A percentile compares a stretch with the other conserved stretches of the same genome.
Evolutionary conservation across 352 stramenopile species (phyloP).

Genomic region (Albugo laibachii): DNA sequence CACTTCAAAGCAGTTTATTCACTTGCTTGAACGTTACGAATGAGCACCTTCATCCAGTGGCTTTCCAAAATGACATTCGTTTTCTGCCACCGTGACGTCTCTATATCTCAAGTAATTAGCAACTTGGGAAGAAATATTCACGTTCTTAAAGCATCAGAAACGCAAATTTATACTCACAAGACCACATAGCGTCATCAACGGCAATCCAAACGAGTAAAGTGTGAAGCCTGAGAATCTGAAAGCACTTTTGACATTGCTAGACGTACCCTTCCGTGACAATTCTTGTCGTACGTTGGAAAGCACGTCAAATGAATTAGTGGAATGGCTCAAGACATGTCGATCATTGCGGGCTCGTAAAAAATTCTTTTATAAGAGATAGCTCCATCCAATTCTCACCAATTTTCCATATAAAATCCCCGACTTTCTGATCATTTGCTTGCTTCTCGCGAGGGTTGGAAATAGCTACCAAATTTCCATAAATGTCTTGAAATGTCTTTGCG

Average conservation of each 20-base stretch:
- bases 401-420: slow-evolving; percentile 63
- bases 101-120: slow-evolving; percentile 45
- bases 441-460: slow-evolving; percentile 1
- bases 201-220: slow-evolving; percentile 18
- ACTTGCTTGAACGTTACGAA: slow-evolving; percentile 42
- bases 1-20: neutral
- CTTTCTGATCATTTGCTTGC: slow-evolving; percentile 16
- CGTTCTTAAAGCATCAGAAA: neutral
- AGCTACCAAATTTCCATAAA: slow-evolving; percentile 39
- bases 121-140: neutral
- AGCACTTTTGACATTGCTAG: neutral
- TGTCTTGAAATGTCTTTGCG: slow-evolving; percentile 17
- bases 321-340: slow-evolving; percentile 37
- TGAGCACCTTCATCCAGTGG: slow-evolving; percentile 37
- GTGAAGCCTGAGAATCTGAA: no score
- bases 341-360: slow-evolving; percentile 44
- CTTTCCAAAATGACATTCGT: slow-evolving; percentile 48
- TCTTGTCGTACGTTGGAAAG: slow-evolving; percentile 70
- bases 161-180: slow-evolving; percentile 18
- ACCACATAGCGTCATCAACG: slow-evolving; percentile 58
- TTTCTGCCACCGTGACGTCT: slow-evolving; percentile 56
- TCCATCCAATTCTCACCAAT: slow-evolving; percentile 53
- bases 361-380: slow-evolving; percentile 40
- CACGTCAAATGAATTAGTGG: slow-evolving; percentile 72
- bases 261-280: slow-evolving; percentile 30